Percentiles rank a stretch among this genome's conserved stretches.
These are phyloP conservation scores for Candida labiduridarum DNA, from an alignment of 1,139 yeast species.

Conservation along the genomic window DNA sequence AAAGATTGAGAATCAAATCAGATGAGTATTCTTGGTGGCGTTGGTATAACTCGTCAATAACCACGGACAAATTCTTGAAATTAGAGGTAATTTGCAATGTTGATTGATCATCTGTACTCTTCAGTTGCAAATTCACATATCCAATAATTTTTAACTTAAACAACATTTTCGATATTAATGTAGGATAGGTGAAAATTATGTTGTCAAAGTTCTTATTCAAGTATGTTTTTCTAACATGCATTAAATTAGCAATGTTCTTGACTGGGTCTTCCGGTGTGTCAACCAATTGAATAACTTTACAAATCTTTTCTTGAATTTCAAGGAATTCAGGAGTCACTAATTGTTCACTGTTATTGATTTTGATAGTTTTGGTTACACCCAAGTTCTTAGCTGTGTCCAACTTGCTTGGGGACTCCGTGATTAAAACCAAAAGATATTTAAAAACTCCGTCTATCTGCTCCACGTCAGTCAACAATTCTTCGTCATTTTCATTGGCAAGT, in stretches of 20 bases:
- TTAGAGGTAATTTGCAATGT: constrained; percentile 46
- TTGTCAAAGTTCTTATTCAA: constrained; percentile 57
- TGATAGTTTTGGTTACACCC: constrained; percentile 38
- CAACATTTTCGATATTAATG: constrained; percentile 64
- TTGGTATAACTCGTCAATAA: constrained; percentile 67
- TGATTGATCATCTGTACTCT: constrained; percentile 14
- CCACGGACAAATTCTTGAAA: constrained; percentile 74
- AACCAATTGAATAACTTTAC: constrained; percentile 69
- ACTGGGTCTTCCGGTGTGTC: constrained; percentile 46
- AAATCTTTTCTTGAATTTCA: constrained; percentile 66
- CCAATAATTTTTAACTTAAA: constrained; percentile 60
- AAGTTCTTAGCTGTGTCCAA: constrained; percentile 39
- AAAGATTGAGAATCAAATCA: constrained; percentile 52
- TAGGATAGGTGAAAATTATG: constrained; percentile 71
- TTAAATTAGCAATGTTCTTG: constrained; percentile 57
- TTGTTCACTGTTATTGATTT: constrained; percentile 33
- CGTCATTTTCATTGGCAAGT: constrained; percentile 14
- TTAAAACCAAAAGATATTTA: constrained; percentile 42
- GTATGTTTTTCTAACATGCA: constrained; percentile 55
- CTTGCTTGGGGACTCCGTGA: constrained; percentile 31
- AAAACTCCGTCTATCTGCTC: constrained; percentile 50
- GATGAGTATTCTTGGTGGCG: constrained; percentile 49
- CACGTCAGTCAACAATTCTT: constrained; percentile 22
- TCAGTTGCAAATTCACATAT: constrained; percentile 23
- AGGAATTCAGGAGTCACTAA: constrained; percentile 41